Evolutionary conservation across 1,139 yeast genomes (phyloP).

Genomic region (Nakaseomyces kungkrabaensis): DNA sequence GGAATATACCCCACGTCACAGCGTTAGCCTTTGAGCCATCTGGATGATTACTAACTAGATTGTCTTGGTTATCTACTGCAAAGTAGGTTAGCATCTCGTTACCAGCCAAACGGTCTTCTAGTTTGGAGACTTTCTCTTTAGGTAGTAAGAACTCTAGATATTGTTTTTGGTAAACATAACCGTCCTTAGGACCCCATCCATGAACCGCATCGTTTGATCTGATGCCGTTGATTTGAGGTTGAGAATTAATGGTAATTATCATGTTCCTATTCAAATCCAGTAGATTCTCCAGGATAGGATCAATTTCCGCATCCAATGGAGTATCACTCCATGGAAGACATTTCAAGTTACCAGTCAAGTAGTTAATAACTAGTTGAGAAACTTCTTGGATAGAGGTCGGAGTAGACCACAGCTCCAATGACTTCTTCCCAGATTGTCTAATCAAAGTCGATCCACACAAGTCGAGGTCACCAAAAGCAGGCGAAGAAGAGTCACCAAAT

Average conservation of each 20-base stretch:
- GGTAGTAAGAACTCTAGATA: slow-evolving; percentile 79
- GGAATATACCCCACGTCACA: slow-evolving; percentile 96
- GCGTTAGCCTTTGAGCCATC: slow-evolving; percentile 76
- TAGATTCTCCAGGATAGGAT: slow-evolving; percentile 50
- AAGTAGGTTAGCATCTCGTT: slow-evolving; percentile 61
- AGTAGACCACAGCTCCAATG: slow-evolving; percentile 77
- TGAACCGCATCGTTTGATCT: slow-evolving; percentile 58
- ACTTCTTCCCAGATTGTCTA: slow-evolving; percentile 69
- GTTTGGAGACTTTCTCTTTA: slow-evolving; percentile 32
- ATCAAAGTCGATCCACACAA: slow-evolving; percentile 67
- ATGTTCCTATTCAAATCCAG: slow-evolving; percentile 55
- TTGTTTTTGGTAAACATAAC: slow-evolving; percentile 88
- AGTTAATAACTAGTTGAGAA: slow-evolving; percentile 49
- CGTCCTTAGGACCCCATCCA: slow-evolving; percentile 96
- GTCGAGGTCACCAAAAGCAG: slow-evolving; percentile 85
- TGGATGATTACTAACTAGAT: slow-evolving; percentile 53
- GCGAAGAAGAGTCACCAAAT: slow-evolving; percentile 91
- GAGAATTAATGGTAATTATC: slow-evolving; percentile 80
- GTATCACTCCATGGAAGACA: slow-evolving; percentile 96
- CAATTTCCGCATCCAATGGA: slow-evolving; percentile 70
- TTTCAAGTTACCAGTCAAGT: slow-evolving; percentile 57
- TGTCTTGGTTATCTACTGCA: slow-evolving; percentile 52
- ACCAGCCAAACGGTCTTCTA: slow-evolving; percentile 34
- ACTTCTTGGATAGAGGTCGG: slow-evolving; percentile 56
- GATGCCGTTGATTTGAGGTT: slow-evolving; percentile 83